Percentiles rank a stretch among this genome's conserved stretches.
phyloP scores from a whole-genome alignment of 148 eudicot genomes.

The Camellia lanceoleosa region DNA sequence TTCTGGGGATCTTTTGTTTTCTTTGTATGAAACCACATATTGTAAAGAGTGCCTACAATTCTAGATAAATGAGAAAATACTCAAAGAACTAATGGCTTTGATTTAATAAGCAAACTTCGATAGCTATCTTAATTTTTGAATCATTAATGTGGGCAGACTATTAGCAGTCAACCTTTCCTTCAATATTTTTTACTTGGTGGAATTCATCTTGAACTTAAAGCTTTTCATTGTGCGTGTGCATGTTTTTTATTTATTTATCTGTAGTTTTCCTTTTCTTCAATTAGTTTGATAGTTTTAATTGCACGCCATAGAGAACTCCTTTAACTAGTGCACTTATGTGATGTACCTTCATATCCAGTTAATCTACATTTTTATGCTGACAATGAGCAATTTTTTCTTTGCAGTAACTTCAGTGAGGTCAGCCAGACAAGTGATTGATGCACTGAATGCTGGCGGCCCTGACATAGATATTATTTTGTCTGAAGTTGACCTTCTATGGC shows the following conservation, averaged over 20 bases:
- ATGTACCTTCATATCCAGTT: conserved; percentile 2
- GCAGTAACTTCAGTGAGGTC: conserved; percentile 88
- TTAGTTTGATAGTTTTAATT: not conserved
- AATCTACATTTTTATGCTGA: conserved; percentile 13
- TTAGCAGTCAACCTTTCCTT: not conserved
- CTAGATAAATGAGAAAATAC: not conserved
- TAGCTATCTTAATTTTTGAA: not conserved
- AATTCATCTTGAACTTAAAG: not conserved
- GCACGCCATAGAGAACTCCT: conserved; percentile 3
- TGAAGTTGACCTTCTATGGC: conserved; percentile 93
- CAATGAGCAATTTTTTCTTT: conserved; percentile 15
- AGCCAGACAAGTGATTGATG: conserved; percentile 94
- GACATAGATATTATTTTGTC: conserved; percentile 90
- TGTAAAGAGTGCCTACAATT: not conserved
- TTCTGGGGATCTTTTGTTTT: not conserved
- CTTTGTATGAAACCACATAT: not conserved
- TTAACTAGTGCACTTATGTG: not conserved
- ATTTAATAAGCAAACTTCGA: not conserved
- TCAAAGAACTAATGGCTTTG: not conserved
- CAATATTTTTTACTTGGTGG: not conserved
- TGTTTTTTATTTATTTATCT: not conserved
- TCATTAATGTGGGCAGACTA: not conserved
- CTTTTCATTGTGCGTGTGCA: not conserved
- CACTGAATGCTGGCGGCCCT: conserved; percentile 92
- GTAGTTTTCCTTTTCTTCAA: not conserved